A percentile compares a stretch with the other conserved stretches of the same genome.
phyloP scores from a whole-genome alignment of 2,329 filamentous ascomycete species.

The Curvularia lunata region DNA sequence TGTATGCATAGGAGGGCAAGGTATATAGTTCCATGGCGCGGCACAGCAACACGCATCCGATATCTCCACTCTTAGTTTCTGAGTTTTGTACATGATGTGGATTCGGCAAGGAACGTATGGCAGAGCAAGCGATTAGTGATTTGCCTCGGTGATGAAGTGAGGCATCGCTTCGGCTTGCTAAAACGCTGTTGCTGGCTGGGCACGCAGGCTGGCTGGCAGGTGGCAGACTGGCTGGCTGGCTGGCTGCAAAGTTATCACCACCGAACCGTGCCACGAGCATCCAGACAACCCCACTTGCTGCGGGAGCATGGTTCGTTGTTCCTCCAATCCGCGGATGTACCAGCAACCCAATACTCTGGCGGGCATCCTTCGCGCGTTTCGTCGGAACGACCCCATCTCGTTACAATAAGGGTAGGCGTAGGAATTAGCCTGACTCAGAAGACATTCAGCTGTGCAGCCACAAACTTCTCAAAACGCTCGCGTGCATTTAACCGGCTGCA shows the following conservation, averaged over 20 bases:
- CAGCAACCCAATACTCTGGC: slow-evolving; percentile 12
- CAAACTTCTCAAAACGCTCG: slow-evolving; percentile 15
- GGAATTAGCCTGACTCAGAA: slow-evolving; percentile 3
- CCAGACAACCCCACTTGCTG: slow-evolving; percentile 11
- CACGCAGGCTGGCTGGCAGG: not conserved
- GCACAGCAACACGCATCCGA: slow-evolving; percentile 17
- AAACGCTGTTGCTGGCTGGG: not conserved
- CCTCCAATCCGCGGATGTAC: slow-evolving; percentile 25
- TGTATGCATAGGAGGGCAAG: slow-evolving; percentile 24
- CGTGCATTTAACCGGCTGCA: slow-evolving; percentile 26
- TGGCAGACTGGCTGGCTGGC: not conserved
- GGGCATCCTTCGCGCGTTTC: slow-evolving; percentile 7
- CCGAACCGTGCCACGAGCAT: slow-evolving; percentile 12
- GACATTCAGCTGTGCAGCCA: slow-evolving; percentile 20
- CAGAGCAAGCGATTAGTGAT: slow-evolving; percentile 18
- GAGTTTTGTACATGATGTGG: slow-evolving; percentile 8
- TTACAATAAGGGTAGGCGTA: not conserved
- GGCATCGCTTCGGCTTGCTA: slow-evolving; percentile 10
- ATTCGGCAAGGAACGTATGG: slow-evolving; percentile 3
- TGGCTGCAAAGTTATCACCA: slow-evolving; percentile 7
- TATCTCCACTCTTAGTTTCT: slow-evolving; percentile 21
- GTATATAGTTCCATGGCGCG: slow-evolving; percentile 20
- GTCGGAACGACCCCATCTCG: slow-evolving; percentile 5
- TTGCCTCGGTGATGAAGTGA: slow-evolving; percentile 24
- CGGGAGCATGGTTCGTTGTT: slow-evolving; percentile 18